Evolutionary conservation across 2,329 filamentous ascomycete species (phyloP).

Genomic region (Chaetomiaceae sp.): DNA sequence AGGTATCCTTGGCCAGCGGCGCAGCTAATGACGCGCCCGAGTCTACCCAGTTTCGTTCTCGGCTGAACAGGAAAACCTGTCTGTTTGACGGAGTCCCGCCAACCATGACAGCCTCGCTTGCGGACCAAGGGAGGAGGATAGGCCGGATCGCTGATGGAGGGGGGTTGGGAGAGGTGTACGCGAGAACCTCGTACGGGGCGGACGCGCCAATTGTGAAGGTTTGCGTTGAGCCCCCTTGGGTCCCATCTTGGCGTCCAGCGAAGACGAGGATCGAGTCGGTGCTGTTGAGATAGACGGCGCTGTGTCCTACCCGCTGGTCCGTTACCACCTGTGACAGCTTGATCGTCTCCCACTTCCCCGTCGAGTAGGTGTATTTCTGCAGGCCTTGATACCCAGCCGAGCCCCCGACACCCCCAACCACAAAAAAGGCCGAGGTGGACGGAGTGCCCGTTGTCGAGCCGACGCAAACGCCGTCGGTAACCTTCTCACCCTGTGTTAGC

Average conservation of each 20-base stretch:
- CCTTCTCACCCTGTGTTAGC: constrained; percentile 59
- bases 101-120: constrained; percentile 63
- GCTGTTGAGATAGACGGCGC: constrained; percentile 65
- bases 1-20: constrained; percentile 53
- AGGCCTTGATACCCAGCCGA: constrained; percentile 62
- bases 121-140: constrained; percentile 68
- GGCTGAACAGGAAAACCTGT: constrained; percentile 67
- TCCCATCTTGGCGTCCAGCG: constrained; percentile 63
- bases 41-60: constrained; percentile 55
- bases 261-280: constrained; percentile 72
- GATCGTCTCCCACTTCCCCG: constrained; percentile 47
- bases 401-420: constrained; percentile 66
- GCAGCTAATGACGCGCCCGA: constrained; percentile 58
- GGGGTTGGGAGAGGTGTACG: constrained; percentile 54
- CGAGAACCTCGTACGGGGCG: constrained; percentile 56
- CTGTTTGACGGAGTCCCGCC: constrained; percentile 64
- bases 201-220: constrained; percentile 68
- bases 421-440: constrained; percentile 60
- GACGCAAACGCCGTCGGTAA: constrained; percentile 73
- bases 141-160: constrained; percentile 62
- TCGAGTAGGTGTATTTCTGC: constrained; percentile 57
- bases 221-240: constrained; percentile 54
- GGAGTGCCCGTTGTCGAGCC: constrained; percentile 56
- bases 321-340: constrained; percentile 44
- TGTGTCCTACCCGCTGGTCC: constrained; percentile 67